Conservation (phyloP, 306 rosid genomes). For the Albizia julibrissin region DNA sequence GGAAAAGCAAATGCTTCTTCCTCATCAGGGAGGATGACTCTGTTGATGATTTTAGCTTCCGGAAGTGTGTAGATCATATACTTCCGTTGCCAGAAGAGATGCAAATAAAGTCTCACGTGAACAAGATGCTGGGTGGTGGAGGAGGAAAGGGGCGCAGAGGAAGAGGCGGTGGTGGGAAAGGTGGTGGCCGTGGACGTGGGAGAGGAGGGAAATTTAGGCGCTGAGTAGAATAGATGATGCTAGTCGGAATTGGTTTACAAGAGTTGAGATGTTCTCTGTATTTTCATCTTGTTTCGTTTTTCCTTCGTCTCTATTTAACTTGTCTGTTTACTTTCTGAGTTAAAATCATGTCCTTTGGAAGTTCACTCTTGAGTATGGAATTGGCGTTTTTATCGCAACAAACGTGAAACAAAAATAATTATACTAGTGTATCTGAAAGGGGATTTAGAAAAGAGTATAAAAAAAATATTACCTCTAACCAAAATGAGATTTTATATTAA, state of each 20-base stretch:
- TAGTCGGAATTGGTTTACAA: slow-evolving; percentile 14
- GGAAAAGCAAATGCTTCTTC: slow-evolving; percentile 85
- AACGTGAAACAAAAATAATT: not conserved
- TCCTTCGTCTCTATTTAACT: not conserved
- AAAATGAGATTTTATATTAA: no score
- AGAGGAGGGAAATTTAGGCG: slow-evolving; percentile 63
- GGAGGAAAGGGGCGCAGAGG: slow-evolving; percentile 59
- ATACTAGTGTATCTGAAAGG: not conserved
- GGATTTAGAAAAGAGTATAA: not conserved
- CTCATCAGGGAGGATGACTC: slow-evolving; percentile 74
- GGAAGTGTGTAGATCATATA: slow-evolving; percentile 90
- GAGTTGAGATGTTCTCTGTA: not conserved
- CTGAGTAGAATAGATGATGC: slow-evolving; percentile 39
- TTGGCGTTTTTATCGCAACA: not conserved
- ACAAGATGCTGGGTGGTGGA: slow-evolving; percentile 54
- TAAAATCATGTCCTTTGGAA: not conserved
- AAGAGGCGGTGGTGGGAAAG: slow-evolving; percentile 64
- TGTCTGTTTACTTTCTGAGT: not conserved
- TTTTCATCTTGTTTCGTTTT: slow-evolving; percentile 12
- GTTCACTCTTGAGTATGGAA: not conserved
- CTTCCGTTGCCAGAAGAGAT: slow-evolving; percentile 85
- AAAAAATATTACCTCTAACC: no score
- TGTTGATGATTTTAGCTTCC: slow-evolving; percentile 88
- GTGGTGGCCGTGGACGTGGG: slow-evolving; percentile 64
- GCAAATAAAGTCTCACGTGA: slow-evolving; percentile 55